Percentiles rank a stretch among this genome's conserved stretches.
phyloP scores from a whole-genome alignment of 192 early-diverging fungal species.

The Dimargaris verticillata region DNA sequence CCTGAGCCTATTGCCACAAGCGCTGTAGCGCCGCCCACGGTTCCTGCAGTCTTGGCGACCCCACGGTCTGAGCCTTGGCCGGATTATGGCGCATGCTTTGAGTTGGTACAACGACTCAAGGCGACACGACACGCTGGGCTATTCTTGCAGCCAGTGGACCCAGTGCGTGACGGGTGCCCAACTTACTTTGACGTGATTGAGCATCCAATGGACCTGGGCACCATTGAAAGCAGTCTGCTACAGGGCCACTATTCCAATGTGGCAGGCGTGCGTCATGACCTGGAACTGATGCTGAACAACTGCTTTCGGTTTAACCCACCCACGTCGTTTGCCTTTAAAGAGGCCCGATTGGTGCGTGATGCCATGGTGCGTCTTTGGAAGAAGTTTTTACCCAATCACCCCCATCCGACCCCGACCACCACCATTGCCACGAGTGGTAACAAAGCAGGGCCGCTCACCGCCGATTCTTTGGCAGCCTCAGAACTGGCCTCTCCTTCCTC shows the following conservation, averaged over 20 bases:
- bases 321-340: too few relatives aligned
- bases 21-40: neutral
- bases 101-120: slow-evolving; percentile 21
- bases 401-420: too few relatives aligned
- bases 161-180: slow-evolving; percentile 21
- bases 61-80: too few relatives aligned
- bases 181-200: slow-evolving; percentile 36
- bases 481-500: too few relatives aligned
- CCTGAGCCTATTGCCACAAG: neutral
- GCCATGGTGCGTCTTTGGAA: too few relatives aligned
- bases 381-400: too few relatives aligned
- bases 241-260: slow-evolving; percentile 18
- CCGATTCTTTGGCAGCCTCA: too few relatives aligned
- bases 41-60: neutral
- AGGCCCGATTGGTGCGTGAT: too few relatives aligned
- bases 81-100: neutral
- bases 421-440: too few relatives aligned
- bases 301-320: slow-evolving; percentile 46
- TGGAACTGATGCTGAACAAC: slow-evolving; percentile 36
- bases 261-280: slow-evolving; percentile 29
- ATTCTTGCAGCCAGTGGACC: slow-evolving; percentile 38
- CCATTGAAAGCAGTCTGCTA: slow-evolving; percentile 32
- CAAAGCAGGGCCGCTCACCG: too few relatives aligned
- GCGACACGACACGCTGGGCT: slow-evolving; percentile 21
- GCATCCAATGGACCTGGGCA: slow-evolving; percentile 36